Evolutionary conservation across 108 stramenopile species (phyloP).

Genomic region (Nitzschia inconspicua): DNA sequence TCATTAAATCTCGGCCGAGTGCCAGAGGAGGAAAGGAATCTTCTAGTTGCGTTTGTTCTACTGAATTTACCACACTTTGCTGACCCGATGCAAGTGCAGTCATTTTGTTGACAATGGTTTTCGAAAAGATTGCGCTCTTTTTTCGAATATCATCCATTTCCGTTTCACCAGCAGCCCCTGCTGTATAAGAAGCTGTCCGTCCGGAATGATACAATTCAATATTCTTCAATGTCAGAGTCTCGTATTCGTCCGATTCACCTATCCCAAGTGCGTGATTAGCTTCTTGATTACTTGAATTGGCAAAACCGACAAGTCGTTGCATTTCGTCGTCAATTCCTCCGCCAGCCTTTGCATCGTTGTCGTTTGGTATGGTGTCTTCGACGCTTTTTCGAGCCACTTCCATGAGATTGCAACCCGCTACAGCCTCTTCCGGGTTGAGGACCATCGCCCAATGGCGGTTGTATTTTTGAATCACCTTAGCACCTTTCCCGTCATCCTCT

Average conservation of each 20-base stretch:
- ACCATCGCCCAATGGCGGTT: constrained; percentile 90
- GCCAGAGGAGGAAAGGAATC: constrained; percentile 64
- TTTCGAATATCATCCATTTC: constrained; percentile 22
- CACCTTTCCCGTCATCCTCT: constrained; percentile 52
- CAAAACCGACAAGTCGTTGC: constrained; percentile 71
- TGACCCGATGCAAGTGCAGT: neutral
- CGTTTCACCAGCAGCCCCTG: constrained; percentile 2
- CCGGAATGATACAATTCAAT: constrained; percentile 66
- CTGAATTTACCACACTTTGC: constrained; percentile 5
- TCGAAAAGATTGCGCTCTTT: constrained; percentile 49
- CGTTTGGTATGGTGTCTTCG: constrained; percentile 37
- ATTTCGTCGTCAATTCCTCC: constrained; percentile 76
- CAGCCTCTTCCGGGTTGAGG: constrained; percentile 74
- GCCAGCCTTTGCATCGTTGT: constrained; percentile 67
- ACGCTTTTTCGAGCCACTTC: constrained; percentile 50
- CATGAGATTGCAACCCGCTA: constrained; percentile 63
- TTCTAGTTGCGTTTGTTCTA: constrained; percentile 16
- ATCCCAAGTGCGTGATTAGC: constrained; percentile 77
- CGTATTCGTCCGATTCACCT: constrained; percentile 60
- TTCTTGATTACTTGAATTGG: constrained; percentile 45
- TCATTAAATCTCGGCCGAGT: constrained; percentile 62
- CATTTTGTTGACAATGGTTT: constrained; percentile 39
- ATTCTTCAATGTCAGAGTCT: constrained; percentile 61
- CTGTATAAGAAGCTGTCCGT: neutral
- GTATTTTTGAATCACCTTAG: constrained; percentile 80